Evolutionary conservation across 345 rosid species (phyloP).

Genomic region (Eucalyptus virginea): DNA sequence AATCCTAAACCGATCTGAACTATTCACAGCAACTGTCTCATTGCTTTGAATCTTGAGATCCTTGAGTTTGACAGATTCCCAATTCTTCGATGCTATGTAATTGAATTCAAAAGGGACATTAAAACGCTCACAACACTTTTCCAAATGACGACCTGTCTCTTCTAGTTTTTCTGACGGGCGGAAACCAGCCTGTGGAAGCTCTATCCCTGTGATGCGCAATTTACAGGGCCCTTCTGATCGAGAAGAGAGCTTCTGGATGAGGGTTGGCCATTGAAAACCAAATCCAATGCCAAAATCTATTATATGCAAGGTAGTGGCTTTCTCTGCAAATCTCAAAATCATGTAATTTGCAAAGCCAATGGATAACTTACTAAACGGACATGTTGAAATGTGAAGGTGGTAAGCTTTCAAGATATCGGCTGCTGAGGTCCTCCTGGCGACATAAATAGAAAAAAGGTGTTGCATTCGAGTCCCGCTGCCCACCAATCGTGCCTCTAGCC

Average conservation of each 20-base stretch:
- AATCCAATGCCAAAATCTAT: not conserved
- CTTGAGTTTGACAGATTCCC: not conserved
- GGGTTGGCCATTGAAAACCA: slow-evolving; percentile 21
- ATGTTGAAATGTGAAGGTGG: slow-evolving; percentile 3
- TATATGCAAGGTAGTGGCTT: slow-evolving; percentile 13
- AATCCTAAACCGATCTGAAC: not conserved
- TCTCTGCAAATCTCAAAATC: not conserved
- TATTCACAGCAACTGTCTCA: slow-evolving; percentile 8
- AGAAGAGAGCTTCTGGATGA: slow-evolving; percentile 6
- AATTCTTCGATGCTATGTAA: slow-evolving; percentile 7
- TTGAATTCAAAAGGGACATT: slow-evolving; percentile 17
- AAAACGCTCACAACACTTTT: slow-evolving; percentile 8
- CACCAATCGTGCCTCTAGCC: slow-evolving; percentile 62
- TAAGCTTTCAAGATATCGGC: slow-evolving; percentile 14
- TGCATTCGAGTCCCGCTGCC: slow-evolving; percentile 25
- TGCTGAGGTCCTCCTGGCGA: not conserved
- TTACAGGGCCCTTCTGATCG: slow-evolving; percentile 9
- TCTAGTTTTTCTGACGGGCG: slow-evolving; percentile 13
- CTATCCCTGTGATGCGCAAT: slow-evolving; percentile 19
- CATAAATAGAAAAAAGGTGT: not conserved
- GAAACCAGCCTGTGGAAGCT: slow-evolving; percentile 20
- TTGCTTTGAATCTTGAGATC: not conserved
- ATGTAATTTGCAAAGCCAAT: slow-evolving; percentile 2
- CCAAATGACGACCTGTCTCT: slow-evolving; percentile 7
- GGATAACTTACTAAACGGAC: slow-evolving; percentile 6